A percentile compares a stretch with the other conserved stretches of the same genome.
Conservation (phyloP, 192 early-diverging fungal genomes). For the Endogone sp. region DNA sequence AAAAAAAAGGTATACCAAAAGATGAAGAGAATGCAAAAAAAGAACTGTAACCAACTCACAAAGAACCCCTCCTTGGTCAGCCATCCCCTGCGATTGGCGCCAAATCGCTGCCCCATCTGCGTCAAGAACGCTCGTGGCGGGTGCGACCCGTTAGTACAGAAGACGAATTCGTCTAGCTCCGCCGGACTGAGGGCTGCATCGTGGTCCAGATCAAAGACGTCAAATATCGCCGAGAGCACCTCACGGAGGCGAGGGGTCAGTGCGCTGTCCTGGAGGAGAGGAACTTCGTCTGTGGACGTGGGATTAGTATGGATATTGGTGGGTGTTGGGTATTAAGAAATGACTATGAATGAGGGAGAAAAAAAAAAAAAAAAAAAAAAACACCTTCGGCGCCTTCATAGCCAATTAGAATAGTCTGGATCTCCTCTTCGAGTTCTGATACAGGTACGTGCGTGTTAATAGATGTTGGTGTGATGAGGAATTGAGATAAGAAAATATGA, state of each 20-base stretch:
- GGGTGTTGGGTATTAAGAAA: too few species aligned
- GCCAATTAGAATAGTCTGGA: constrained; percentile 39
- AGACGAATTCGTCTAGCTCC: constrained; percentile 45
- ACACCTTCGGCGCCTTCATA: constrained; percentile 31
- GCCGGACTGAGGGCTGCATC: constrained; percentile 36
- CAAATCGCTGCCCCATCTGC: constrained; percentile 52
- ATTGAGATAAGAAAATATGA: neutral
- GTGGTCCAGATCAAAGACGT: constrained; percentile 41
- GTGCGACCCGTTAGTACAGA: constrained; percentile 44
- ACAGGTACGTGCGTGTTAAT: too few species aligned
- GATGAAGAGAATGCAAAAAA: too few species aligned
- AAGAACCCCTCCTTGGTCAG: constrained; percentile 47
- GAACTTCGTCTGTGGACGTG: constrained; percentile 27
- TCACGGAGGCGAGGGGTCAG: constrained; percentile 30
- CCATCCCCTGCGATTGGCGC: constrained; percentile 36
- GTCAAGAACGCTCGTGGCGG: constrained; percentile 43
- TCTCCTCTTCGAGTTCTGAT: constrained; percentile 47
- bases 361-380: too few species aligned
- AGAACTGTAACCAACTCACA: constrained; percentile 3
- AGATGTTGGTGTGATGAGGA: neutral
- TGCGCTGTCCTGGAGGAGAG: constrained; percentile 29
- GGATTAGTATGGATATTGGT: constrained; percentile 3
- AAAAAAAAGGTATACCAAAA: too few species aligned
- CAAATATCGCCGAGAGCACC: constrained; percentile 40
- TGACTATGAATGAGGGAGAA: too few species aligned